Conservation (phyloP, 345 rosid genomes). For the Diplotaxis tenuifolia region DNA sequence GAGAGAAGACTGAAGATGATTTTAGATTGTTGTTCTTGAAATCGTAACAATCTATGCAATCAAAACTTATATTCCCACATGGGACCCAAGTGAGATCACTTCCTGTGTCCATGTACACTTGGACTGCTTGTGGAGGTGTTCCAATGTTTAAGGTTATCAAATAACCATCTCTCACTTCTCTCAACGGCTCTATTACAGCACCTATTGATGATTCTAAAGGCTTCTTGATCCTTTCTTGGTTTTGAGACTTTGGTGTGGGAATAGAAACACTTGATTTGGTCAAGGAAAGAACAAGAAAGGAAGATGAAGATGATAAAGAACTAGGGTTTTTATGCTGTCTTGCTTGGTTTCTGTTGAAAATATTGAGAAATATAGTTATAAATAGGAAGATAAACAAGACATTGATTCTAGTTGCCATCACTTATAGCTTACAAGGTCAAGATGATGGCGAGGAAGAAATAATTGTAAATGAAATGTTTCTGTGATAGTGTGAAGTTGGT, state of each 20-base stretch:
- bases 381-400: constrained; percentile 34
- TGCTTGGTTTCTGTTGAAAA: constrained; percentile 42
- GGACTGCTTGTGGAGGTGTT: constrained; percentile 73
- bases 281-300: constrained; percentile 52
- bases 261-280: constrained; percentile 44
- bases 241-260: constrained; percentile 39
- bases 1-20: constrained; percentile 46
- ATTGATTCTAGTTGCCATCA: constrained; percentile 20
- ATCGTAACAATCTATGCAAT: constrained; percentile 72
- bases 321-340: constrained; percentile 35
- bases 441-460: background rate
- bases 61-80: constrained; percentile 70
- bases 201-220: constrained; percentile 36
- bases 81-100: constrained; percentile 96
- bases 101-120: constrained; percentile 82
- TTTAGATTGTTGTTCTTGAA: constrained; percentile 42
- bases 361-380: background rate
- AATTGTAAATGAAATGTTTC: constrained; percentile 13
- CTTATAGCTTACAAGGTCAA: constrained; percentile 10
- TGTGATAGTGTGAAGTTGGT: constrained; percentile 22
- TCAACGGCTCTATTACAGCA: constrained; percentile 50
- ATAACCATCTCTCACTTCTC: constrained; percentile 75
- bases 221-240: constrained; percentile 25
- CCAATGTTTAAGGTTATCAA: constrained; percentile 65
- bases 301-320: constrained; percentile 23